These are phyloP conservation scores for Rhododendron griersonianum DNA, from an alignment of 148 eudicot species.

Conservation along the genomic window DNA sequence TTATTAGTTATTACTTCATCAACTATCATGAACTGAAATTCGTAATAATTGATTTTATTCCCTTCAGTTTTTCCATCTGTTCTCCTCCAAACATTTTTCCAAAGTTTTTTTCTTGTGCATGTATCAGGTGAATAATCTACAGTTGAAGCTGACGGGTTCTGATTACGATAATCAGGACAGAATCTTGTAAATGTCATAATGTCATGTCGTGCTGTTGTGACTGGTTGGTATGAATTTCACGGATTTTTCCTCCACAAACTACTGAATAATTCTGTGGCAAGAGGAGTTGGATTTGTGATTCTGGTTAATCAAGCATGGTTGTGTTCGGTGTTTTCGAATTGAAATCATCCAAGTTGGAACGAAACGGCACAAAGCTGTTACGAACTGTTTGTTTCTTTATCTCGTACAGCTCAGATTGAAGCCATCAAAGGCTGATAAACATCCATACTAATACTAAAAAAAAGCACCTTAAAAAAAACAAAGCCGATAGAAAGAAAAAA, in stretches of 20 bases:
- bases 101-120: neutral
- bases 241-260: neutral
- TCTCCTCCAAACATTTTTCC: neutral
- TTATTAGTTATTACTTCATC: neutral
- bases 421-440: conserved; percentile 9
- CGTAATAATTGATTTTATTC: neutral
- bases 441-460: conserved; percentile 6
- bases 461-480: neutral
- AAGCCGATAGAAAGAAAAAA: neutral
- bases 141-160: neutral
- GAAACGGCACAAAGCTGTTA: conserved; percentile 8
- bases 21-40: neutral
- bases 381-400: neutral
- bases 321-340: neutral
- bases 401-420: conserved; percentile 14
- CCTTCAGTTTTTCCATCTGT: neutral
- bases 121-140: neutral
- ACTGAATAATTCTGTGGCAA: conserved; percentile 12
- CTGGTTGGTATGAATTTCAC: neutral
- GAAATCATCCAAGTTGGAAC: conserved; percentile 1
- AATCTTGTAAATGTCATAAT: conserved; percentile 2
- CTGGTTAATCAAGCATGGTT: neutral
- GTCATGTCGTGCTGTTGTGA: neutral
- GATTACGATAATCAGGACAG: neutral
- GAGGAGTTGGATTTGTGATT: conserved; percentile 1